Evolutionary conservation across 1,139 yeast genomes (phyloP), one percentile per base, ranked within the genome.

Genomic region (Taphrina sp.): DNA sequence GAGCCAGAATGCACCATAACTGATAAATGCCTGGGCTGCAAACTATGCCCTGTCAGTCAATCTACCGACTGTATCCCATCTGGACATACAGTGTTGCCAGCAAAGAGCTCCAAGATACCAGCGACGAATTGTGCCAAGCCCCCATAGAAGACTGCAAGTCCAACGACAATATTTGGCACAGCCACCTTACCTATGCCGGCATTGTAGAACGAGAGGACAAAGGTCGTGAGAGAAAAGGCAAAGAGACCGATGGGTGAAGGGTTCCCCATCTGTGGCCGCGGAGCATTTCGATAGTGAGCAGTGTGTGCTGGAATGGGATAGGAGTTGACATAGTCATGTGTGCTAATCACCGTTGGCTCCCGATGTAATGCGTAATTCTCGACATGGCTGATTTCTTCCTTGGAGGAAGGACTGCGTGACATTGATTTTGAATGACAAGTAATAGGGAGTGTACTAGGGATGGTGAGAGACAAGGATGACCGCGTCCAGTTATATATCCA

Each of bases 1-100:
- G 69, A 85, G 76, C 96, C 96, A 89, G 71, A 88, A 89, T 0
- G 92, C 95, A 60, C 95, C 96, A 67, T 66, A 89, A 5, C 94
- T 83, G 23, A 83, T 72, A 59, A 88, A 76, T 2, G 95, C 95
- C 53, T 86, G 79, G 59, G 88, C 95, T 81, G 95, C 96, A 74
- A 88, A 89, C n/a, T n/a, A n/a, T n/a, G n/a, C n/a, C n/a, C n/a
- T n/a, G n/a, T n/a, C n/a, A n/a, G n/a, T n/a, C n/a, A n/a, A n/a
- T n/a, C n/a, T n/a, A n/a, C n/a, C n/a, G n/a, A n/a, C n/a, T n/a
- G n/a, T n/a, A n/a, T n/a, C n/a, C n/a, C n/a, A n/a, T n/a, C n/a
- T n/a, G n/a, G n/a, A n/a, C n/a, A n/a, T n/a, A n/a, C n/a, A 12
- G 31, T 26, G 31, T 26, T 26, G 31, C 31, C 31, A 26, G 31